A percentile compares a stretch with the other conserved stretches of the same genome.
phyloP scores from a whole-genome alignment of 345 rosid genomes.

The Arabidopsis arenosa region DNA sequence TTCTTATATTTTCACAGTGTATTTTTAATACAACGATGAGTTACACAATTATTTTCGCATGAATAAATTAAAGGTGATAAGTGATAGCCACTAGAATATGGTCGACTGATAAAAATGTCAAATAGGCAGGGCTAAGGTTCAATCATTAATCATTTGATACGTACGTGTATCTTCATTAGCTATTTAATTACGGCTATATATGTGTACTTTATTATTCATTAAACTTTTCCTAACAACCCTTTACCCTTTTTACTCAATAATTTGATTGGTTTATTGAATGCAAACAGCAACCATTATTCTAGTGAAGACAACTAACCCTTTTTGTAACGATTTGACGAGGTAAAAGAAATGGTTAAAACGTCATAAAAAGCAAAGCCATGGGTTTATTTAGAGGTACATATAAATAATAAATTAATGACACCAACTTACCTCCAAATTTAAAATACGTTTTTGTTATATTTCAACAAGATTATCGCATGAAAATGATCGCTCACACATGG shows the following conservation, averaged over 20 bases:
- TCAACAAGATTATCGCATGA: neutral
- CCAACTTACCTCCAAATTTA: neutral
- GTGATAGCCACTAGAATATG: neutral
- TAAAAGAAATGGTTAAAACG: neutral
- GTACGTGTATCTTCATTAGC: constrained; percentile 18
- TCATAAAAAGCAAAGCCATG: neutral
- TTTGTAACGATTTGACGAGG: constrained; percentile 18
- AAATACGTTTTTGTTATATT: neutral
- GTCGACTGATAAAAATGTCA: neutral
- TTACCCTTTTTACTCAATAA: neutral
- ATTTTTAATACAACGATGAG: neutral
- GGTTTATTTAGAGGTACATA: neutral
- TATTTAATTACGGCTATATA: neutral
- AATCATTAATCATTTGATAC: constrained; percentile 39
- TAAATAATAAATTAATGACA: neutral
- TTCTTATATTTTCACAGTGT: neutral
- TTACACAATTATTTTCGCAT: neutral
- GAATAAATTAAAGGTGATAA: neutral
- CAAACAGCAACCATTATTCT: neutral
- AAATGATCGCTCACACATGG: neutral
- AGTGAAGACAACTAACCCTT: neutral
- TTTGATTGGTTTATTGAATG: constrained; percentile 19
- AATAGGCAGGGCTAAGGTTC: neutral
- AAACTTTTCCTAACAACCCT: neutral
- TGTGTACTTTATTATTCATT: neutral